Percentiles rank a stretch among this genome's conserved stretches.
Evolutionary conservation across 768 basidiomycete species (phyloP).

Genomic region (Hypholoma fasciculare): DNA sequence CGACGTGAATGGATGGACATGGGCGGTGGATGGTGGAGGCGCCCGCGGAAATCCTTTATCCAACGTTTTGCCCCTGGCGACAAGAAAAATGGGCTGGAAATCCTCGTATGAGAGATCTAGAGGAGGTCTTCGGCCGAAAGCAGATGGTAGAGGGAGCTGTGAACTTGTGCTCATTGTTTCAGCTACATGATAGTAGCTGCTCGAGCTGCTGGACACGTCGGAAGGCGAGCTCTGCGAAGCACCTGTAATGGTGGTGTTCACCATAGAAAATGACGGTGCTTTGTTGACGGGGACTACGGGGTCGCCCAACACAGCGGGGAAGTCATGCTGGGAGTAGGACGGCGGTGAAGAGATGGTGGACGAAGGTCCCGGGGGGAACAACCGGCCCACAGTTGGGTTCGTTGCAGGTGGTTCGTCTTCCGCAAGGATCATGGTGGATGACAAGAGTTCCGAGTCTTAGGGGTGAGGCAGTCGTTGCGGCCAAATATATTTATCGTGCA

Average conservation of each 20-base stretch:
- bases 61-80: conserved; percentile 31
- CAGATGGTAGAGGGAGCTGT: not conserved
- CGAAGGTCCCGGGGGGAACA: too few species aligned
- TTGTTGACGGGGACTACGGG: not conserved
- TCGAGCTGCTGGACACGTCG: not conserved
- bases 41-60: conserved; percentile 42
- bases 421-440: too few species aligned
- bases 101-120: conserved; percentile 17
- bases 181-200: not conserved
- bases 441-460: too few species aligned
- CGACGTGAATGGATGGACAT: conserved; percentile 49
- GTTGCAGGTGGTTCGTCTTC: too few species aligned
- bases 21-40: conserved; percentile 37
- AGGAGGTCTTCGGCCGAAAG: conserved; percentile 21
- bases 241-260: not conserved
- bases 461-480: too few species aligned
- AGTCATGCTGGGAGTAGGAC: not conserved
- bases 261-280: not conserved
- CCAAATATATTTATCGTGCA: too few species aligned
- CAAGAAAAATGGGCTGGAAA: conserved; percentile 33
- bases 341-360: too few species aligned
- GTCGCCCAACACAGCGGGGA: not conserved
- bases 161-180: not conserved
- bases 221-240: not conserved
- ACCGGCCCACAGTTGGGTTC: too few species aligned